Conservation (phyloP, 345 rosid species). For the Clausena lansium region DNA sequence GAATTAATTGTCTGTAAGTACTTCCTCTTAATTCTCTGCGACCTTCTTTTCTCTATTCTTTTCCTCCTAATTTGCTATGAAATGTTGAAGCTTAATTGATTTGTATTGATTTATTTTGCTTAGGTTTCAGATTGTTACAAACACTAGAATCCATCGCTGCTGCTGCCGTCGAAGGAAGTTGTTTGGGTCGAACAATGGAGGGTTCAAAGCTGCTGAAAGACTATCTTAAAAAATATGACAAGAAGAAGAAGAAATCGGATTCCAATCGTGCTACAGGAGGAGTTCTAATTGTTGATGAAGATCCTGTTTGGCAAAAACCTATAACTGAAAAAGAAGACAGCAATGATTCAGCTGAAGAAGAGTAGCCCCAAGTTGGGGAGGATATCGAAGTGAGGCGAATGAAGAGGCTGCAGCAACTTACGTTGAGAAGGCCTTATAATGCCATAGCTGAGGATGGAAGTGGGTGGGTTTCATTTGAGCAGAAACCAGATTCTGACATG, state of each 20-base stretch:
- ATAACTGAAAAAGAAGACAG: conserved; percentile 57
- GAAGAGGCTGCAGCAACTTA: conserved; percentile 74
- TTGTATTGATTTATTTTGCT: no score
- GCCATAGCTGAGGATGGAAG: no score
- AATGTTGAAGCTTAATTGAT: no score
- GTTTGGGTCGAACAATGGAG: conserved; percentile 25
- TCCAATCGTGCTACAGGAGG: conserved; percentile 37
- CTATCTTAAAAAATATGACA: conserved; percentile 78
- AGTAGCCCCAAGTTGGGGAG: conserved; percentile 66
- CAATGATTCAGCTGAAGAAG: conserved; percentile 77
- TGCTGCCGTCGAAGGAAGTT: conserved; percentile 1
- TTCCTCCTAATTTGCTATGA: no score
- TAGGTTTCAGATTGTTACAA: no score
- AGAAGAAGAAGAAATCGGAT: conserved; percentile 43
- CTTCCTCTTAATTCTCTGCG: no score
- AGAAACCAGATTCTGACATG: conserved; percentile 36
- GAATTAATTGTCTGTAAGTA: no score
- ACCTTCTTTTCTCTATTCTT: no score
- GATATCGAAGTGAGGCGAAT: conserved; percentile 86
- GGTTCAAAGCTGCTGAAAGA: conserved; percentile 54
- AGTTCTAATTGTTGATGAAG: conserved; percentile 77
- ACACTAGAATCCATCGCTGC: no score
- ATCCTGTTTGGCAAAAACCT: conserved; percentile 90
- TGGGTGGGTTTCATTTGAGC: conserved; percentile 58
- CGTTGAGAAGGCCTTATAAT: conserved; percentile 50